phyloP scores from a whole-genome alignment of 192 early-diverging fungal genomes.

The Entomortierella chlamydospora region DNA sequence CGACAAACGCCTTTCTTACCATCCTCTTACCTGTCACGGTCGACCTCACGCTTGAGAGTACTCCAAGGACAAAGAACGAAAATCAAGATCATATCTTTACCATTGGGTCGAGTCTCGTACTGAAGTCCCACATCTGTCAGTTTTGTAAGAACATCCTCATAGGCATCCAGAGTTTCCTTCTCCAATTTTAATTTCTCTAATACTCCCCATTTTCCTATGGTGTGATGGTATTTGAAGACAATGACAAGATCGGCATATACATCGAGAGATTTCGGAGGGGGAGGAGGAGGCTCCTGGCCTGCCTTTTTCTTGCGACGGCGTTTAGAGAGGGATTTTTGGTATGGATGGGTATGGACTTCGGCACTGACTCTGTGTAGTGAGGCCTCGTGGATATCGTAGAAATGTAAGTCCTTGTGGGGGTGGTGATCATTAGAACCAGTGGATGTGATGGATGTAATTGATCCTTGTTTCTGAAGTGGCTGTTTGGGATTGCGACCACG shows the following conservation, averaged over 20 bases:
- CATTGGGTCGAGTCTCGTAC: slow-evolving; percentile 70
- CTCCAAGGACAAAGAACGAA: slow-evolving; percentile 73
- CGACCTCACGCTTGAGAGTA: slow-evolving; percentile 60
- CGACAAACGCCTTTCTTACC: too few species aligned
- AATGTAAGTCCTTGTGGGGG: neutral
- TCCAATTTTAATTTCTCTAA: slow-evolving; percentile 24
- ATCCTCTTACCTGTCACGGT: slow-evolving; percentile 45
- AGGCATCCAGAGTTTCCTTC: slow-evolving; percentile 52
- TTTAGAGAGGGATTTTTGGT: neutral
- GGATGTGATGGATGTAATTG: neutral
- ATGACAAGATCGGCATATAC: slow-evolving; percentile 56
- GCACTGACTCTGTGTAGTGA: neutral
- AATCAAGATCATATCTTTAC: slow-evolving; percentile 64
- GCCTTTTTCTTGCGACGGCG: neutral
- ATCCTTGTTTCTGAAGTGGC: neutral
- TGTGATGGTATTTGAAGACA: slow-evolving; percentile 47
- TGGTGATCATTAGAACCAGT: too few species aligned
- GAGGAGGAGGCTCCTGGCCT: neutral
- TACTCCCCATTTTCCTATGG: neutral
- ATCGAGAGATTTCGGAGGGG: slow-evolving; percentile 12
- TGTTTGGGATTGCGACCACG: too few species aligned
- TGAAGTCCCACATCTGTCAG: slow-evolving; percentile 69
- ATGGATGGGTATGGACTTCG: neutral
- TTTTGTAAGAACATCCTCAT: slow-evolving; percentile 64
- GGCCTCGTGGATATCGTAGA: slow-evolving; percentile 14